Evolutionary conservation across 164 flowering plant genomes (phyloP).

Genomic region (Echeveria elegans): DNA sequence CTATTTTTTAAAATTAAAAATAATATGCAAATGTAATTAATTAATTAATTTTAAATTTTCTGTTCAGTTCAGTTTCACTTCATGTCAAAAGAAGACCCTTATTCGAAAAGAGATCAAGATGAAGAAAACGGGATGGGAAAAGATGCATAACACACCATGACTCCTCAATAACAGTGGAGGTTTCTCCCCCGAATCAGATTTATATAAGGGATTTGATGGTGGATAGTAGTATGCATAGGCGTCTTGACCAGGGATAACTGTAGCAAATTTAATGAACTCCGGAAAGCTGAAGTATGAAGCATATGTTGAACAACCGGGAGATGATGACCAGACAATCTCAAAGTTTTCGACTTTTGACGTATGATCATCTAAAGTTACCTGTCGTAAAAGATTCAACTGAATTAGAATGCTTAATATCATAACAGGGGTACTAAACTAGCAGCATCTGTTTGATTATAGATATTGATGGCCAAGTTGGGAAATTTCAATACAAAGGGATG

Average conservation of each 20-base stretch:
- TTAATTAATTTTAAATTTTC: too few species aligned
- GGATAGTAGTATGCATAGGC: constrained; percentile 95
- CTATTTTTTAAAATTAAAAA: too few species aligned
- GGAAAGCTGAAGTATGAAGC: constrained; percentile 64
- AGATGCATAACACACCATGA: constrained; percentile 51
- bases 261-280: constrained; percentile 81
- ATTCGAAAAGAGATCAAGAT: too few species aligned
- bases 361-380: constrained; percentile 59
- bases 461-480: not conserved
- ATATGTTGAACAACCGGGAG: constrained; percentile 45
- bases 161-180: constrained; percentile 80
- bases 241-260: constrained; percentile 64
- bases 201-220: constrained; percentile 61
- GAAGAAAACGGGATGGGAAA: too few species aligned
- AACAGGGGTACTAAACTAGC: not conserved
- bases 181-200: constrained; percentile 64
- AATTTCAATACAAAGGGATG: not conserved
- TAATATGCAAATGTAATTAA: too few species aligned
- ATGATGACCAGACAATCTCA: constrained; percentile 72
- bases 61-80: too few species aligned
- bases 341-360: constrained; percentile 41
- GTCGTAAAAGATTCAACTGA: constrained; percentile 8
- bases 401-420: not conserved
- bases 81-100: too few species aligned
- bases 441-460: not conserved